Conservation (phyloP, 176 grass and related monocot genomes). For the Musa troglodytarum region DNA sequence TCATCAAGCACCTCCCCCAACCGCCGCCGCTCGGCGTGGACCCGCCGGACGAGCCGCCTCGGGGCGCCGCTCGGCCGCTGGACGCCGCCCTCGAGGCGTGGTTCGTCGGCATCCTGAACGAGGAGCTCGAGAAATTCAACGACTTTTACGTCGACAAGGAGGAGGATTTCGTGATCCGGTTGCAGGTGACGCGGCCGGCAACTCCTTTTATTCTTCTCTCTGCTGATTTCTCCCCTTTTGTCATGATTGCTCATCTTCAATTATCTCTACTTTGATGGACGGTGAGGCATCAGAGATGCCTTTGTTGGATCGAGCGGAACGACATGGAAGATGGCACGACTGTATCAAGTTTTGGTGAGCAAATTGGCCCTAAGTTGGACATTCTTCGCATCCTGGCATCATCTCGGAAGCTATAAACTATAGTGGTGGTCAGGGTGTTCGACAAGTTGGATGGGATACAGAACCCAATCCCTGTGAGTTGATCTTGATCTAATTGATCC, state of each 20-base stretch:
- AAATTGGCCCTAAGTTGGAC: not conserved
- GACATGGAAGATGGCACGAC: no score
- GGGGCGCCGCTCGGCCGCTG: not conserved
- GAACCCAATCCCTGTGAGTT: no score
- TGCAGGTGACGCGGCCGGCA: constrained; percentile 40
- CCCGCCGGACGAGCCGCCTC: not conserved
- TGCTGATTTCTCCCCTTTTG: not conserved
- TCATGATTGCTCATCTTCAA: not conserved
- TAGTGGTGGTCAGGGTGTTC: no score
- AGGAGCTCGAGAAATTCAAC: constrained; percentile 87
- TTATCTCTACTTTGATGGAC: no score
- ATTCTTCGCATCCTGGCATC: not conserved
- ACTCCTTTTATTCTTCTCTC: not conserved
- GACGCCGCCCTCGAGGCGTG: constrained; percentile 38
- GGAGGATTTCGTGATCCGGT: constrained; percentile 90
- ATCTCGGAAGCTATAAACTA: not conserved
- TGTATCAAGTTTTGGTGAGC: not conserved
- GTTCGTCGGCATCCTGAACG: constrained; percentile 68
- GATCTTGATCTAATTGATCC: no score
- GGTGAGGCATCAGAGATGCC: no score
- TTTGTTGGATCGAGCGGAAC: no score
- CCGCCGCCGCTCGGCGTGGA: not conserved
- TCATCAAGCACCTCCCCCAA: constrained; percentile 74
- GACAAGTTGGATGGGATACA: no score
- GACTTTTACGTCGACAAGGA: constrained; percentile 96